Evolutionary conservation across 805 yeast species (phyloP), one percentile per base, ranked within the genome.

Genomic region (Huiozyma sinensis): DNA sequence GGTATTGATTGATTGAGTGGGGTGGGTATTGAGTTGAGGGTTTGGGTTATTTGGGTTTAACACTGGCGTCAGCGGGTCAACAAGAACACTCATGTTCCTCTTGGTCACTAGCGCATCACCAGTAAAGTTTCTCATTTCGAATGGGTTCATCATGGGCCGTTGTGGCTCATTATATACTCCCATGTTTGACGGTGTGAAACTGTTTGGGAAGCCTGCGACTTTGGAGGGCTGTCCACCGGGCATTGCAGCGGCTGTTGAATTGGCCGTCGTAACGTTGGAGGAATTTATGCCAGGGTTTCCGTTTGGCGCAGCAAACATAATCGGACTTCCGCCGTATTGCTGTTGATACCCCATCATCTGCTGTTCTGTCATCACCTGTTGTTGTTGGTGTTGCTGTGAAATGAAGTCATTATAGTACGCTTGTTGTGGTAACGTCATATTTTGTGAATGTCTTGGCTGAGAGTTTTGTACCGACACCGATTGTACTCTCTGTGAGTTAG

Each of bases 81-180:
- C 51, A 4, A 53, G 43, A 7, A 53, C 52, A 38, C 58, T 56
- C 54, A 50, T 54, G 33, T 54, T 55, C 34, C 60, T 54, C 39
- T 52, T 54, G 8, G 28, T 27, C 17, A 6, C 31, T 11, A 13
- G 28, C 28, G 33, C 29, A 11, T 38, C 32, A 32, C 32, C 32
- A 11, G 42, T 17, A 5, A 40, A 24, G 11, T 32, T 46, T 40
- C 39, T 47, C 24, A 45, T 40, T 34, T 47, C 60, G 42, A 51
- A 57, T 9, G 60, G 57, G 37, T 51, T 54, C 50, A 52, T 46
- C 58, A 48, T 55, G 42, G 46, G 44, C 39, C 12, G 48, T 32
- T 31, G 36, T 17, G 9, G 29, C 27, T 27, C 17, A 32, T 24
- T 36, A 17, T 44, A 12, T 17, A 17, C 24, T 17, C 24, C 24